Evolutionary conservation across 371 early-diverging fungal genomes (phyloP).

Genomic region (Globomyces sp.): DNA sequence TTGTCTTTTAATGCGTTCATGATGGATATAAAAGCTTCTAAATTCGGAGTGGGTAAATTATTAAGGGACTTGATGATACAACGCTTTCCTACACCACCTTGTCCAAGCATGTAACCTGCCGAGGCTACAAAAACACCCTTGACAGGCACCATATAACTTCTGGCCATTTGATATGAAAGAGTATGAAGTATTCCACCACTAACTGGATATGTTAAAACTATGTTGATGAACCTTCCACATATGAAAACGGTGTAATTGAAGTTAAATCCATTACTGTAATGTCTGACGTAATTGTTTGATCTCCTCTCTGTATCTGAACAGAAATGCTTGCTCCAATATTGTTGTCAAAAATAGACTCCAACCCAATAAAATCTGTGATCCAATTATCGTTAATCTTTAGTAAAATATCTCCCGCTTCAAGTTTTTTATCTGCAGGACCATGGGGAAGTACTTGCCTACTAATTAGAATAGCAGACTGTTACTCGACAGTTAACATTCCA

Average conservation of each 20-base stretch:
- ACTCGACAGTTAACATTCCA: slow-evolving; percentile 70
- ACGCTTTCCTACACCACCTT: slow-evolving; percentile 34
- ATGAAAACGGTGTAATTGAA: slow-evolving; percentile 42
- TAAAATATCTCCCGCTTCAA: slow-evolving; percentile 74
- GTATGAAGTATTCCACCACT: slow-evolving; percentile 41
- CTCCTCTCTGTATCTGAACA: slow-evolving; percentile 65
- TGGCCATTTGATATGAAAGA: slow-evolving; percentile 67
- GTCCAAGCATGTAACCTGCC: slow-evolving; percentile 39
- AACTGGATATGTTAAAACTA: slow-evolving; percentile 15
- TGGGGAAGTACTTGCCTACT: slow-evolving; percentile 30
- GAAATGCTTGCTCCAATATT: slow-evolving; percentile 53
- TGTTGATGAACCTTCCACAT: slow-evolving; percentile 25
- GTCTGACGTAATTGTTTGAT: slow-evolving; percentile 49
- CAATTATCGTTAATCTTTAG: slow-evolving; percentile 70
- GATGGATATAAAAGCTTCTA: slow-evolving; percentile 38
- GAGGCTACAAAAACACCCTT: slow-evolving; percentile 38
- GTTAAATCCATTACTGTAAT: slow-evolving; percentile 74
- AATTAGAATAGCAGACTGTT: slow-evolving; percentile 6
- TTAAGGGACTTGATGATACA: slow-evolving; percentile 36
- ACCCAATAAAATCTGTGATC: slow-evolving; percentile 72
- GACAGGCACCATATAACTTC: slow-evolving; percentile 52
- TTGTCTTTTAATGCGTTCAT: slow-evolving; percentile 30
- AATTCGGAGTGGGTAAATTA: slow-evolving; percentile 27
- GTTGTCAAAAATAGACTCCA: slow-evolving; percentile 72
- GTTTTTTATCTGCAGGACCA: slow-evolving; percentile 33